Base-by-base conservation (phyloP, 1,284 basidiomycete genomes). In the Trichosporon ovoides region DNA sequence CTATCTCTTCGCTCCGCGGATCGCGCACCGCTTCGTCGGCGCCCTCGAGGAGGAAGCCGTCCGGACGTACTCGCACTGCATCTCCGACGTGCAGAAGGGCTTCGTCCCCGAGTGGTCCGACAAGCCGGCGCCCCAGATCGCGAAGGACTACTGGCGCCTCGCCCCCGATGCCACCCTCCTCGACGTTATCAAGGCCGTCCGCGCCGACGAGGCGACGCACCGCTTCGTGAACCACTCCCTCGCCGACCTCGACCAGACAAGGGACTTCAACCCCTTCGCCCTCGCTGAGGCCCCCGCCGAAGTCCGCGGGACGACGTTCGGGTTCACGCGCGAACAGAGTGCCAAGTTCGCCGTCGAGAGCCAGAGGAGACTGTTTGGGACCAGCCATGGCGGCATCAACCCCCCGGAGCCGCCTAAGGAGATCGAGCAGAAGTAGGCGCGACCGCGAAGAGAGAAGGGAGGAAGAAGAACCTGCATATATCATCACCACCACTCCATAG, bases 11-110 rank as follows among this genome's bases (percentile, higher is more conserved):
- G 88, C 89, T 0, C 95, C 95, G 0, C 81, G 81, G 57, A 83
- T 85, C 1, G 91, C 89, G 63, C 95, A 98, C 77, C 88, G 95
- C 33, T 98, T 98, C 73, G 94, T 98, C 48, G 95, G 84, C n/a
- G 81, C 91, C 69, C 81, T 98, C 10, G 95, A 98, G 71, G 94
- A 98, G 79, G 93, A 98, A 76, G 94, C 94, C 4, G 91, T 95
- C 5, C 62, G 86, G 48, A 96, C 93, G 20, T 95, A 91, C 75
- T 89, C 91, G 7, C 83, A 84, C 65, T 87, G 87, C 72, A 91
- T 96, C 63, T 70, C 83, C 50, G 91, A 97, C 61, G 81, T 97
- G 19, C 87, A 93, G 71, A 81, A 81, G n/a, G 92, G 92, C 14
- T 83, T 83, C 46, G 80, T 98, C 54, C 92, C 94, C 0, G 87